Evolutionary conservation across 2,329 filamentous ascomycete species (phyloP).

Genomic region (Sporothrix phasma): DNA sequence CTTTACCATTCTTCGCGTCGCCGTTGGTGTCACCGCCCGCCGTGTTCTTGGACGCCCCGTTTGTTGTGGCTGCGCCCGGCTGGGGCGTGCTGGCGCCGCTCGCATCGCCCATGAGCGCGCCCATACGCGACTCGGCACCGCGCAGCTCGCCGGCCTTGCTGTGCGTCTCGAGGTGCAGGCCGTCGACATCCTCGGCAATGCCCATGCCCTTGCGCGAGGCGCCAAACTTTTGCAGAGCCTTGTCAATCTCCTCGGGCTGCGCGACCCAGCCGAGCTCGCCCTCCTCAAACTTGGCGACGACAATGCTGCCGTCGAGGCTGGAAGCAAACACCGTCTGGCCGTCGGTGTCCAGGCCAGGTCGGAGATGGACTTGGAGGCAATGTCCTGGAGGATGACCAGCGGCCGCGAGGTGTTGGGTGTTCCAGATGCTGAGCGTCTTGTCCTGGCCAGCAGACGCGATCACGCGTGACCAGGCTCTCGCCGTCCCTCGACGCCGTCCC

Average conservation of each 20-base stretch:
- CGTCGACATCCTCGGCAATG: slow-evolving; percentile 86
- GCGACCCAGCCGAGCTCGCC: slow-evolving; percentile 88
- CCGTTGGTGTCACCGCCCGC: slow-evolving; percentile 21
- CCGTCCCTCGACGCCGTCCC: slow-evolving; percentile 17
- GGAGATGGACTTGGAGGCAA: slow-evolving; percentile 84
- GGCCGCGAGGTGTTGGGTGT: slow-evolving; percentile 89
- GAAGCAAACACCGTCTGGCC: slow-evolving; percentile 78
- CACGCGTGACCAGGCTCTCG: slow-evolving; percentile 61
- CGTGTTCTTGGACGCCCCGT: slow-evolving; percentile 19
- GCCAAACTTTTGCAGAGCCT: slow-evolving; percentile 85
- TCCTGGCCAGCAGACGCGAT: slow-evolving; percentile 96
- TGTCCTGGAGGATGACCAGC: slow-evolving; percentile 78
- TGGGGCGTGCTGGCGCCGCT: slow-evolving; percentile 24
- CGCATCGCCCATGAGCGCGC: slow-evolving; percentile 90
- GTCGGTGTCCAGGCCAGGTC: slow-evolving; percentile 88
- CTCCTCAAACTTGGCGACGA: slow-evolving; percentile 70
- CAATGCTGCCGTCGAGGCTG: slow-evolving; percentile 80
- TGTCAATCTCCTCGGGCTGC: slow-evolving; percentile 79
- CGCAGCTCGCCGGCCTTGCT: slow-evolving; percentile 86
- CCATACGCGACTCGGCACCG: slow-evolving; percentile 90
- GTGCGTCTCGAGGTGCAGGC: slow-evolving; percentile 74
- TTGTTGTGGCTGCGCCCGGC: slow-evolving; percentile 30
- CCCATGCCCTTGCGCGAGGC: slow-evolving; percentile 79
- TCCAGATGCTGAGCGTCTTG: slow-evolving; percentile 94
- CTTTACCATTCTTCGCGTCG: slow-evolving; percentile 13